A percentile compares a stretch with the other conserved stretches of the same genome.
phyloP scores from a whole-genome alignment of 75 land plant species.

The Cupressus sempervirens region DNA sequence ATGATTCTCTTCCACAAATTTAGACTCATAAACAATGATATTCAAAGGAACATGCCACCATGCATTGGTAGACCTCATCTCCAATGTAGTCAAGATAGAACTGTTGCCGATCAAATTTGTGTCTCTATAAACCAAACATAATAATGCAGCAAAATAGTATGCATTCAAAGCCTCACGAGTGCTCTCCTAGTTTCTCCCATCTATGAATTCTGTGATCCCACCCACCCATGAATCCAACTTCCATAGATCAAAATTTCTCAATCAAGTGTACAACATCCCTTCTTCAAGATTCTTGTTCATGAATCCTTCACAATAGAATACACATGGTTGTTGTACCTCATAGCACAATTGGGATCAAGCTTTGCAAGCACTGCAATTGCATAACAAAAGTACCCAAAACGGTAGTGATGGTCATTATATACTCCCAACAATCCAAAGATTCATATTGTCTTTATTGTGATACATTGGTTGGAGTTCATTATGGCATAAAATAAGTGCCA shows the following conservation, averaged over 20 bases:
- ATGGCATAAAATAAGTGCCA: no score
- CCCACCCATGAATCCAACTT: slow-evolving; percentile 97
- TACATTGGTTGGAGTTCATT: no score
- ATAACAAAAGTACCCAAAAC: slow-evolving; percentile 83
- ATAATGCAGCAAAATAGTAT: slow-evolving; percentile 81
- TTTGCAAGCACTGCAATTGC: slow-evolving; percentile 81
- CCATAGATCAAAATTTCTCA: slow-evolving; percentile 82
- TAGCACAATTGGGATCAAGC: slow-evolving; percentile 74
- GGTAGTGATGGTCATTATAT: slow-evolving; percentile 88
- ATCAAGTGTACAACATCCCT: slow-evolving; percentile 40
- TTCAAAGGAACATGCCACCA: slow-evolving; percentile 76
- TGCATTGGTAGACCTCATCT: slow-evolving; percentile 54
- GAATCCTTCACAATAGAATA: slow-evolving; percentile 75
- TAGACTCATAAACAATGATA: slow-evolving; percentile 51
- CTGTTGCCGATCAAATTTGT: slow-evolving; percentile 44
- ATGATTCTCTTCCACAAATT: slow-evolving; percentile 60
- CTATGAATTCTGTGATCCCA: slow-evolving; percentile 81
- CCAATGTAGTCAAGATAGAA: slow-evolving; percentile 65
- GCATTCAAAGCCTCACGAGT: slow-evolving; percentile 90
- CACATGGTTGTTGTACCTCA: slow-evolving; percentile 57
- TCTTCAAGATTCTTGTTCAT: slow-evolving; percentile 39
- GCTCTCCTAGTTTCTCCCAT: slow-evolving; percentile 96
- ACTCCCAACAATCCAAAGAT: slow-evolving; percentile 90
- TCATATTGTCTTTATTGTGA: no score
- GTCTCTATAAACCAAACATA: slow-evolving; percentile 73